Evolutionary conservation across 202 grass and related monocot species (phyloP), one percentile per base, ranked within the genome.

Genomic region (Carex sylvatica): DNA sequence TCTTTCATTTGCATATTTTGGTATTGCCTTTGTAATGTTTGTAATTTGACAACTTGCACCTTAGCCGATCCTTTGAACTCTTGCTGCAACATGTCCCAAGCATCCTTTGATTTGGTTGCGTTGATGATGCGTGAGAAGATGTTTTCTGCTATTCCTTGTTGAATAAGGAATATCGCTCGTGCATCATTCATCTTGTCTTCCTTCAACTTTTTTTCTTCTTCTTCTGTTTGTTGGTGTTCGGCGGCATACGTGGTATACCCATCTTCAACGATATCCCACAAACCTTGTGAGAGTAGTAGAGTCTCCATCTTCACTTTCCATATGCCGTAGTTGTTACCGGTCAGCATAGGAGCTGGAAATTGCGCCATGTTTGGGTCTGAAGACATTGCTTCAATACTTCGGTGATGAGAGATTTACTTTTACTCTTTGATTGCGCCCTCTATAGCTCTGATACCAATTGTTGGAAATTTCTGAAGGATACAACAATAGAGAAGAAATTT

Each of bases 41-140:
- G 71, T 26, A 76, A 55, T 76, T 54, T 76, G n/a, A 76, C 71
- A 26, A 24, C 7, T 24, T 26, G 18, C 19, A 76, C n/a, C 71
- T 54, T 76, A 14, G 71, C 19, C 2, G 22, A 52, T 13, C n/a
- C 42, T 55, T 24, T 6, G 26, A 52, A 76, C n/a, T 76, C 71
- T 31, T 76, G 42, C 18, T 76, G n/a, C 16, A 76, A n/a, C 42
- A 16, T 13, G n/a, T 8, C 5, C 71, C 38, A 76, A 6, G 42
- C 71, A 26, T 54, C 71, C 9, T 76, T 76, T 16, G 42, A 4
- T 19, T 24, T 76, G 4, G 7, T 76, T 16, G 0, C n/a, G 1
- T 24, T 31, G 40, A 55, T 30, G 51, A 75, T 75, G 16, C 33
- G 6, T 1, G 40, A 76, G 52, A 76, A 76, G 1, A 76, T 54